Percentiles rank a stretch among this genome's conserved stretches.
Evolutionary conservation across 1,139 yeast species (phyloP).

Genomic region (Saccharomyces hybrid): DNA sequence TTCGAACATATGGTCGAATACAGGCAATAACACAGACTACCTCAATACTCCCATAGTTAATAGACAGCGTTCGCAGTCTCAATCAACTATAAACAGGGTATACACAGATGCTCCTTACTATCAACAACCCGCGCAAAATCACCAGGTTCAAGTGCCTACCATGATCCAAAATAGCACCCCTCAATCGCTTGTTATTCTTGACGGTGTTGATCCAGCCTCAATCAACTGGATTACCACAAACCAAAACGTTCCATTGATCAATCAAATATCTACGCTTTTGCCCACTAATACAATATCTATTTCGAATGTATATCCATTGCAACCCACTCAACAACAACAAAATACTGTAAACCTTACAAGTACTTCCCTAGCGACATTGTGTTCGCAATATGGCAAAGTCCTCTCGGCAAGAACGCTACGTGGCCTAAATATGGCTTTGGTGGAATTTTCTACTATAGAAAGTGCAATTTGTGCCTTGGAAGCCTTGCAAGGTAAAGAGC

Average conservation of each 20-base stretch:
- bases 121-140: slow-evolving; percentile 31
- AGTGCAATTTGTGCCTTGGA: slow-evolving; percentile 74
- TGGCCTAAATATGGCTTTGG: slow-evolving; percentile 52
- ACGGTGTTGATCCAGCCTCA: slow-evolving; percentile 47
- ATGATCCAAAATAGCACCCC: neutral
- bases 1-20: neutral
- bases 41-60: neutral
- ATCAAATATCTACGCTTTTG: slow-evolving; percentile 21
- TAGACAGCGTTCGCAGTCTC: slow-evolving; percentile 12
- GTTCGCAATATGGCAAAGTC: slow-evolving; percentile 46
- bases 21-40: neutral
- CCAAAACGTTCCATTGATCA: slow-evolving; percentile 54
- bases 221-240: slow-evolving; percentile 53
- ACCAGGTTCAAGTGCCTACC: neutral
- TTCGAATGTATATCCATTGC: slow-evolving; percentile 59
- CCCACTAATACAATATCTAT: slow-evolving; percentile 62
- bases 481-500: slow-evolving; percentile 68
- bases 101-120: slow-evolving; percentile 21
- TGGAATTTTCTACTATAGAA: slow-evolving; percentile 64
- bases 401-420: slow-evolving; percentile 50
- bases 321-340: slow-evolving; percentile 36
- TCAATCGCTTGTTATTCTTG: slow-evolving; percentile 34
- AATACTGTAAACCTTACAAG: slow-evolving; percentile 25
- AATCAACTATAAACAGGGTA: slow-evolving; percentile 23
- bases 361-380: slow-evolving; percentile 34